Percentiles rank a stretch among this genome's conserved stretches.
These are phyloP conservation scores for Cyclotella baltica DNA, from an alignment of 108 stramenopile genomes.

Conservation along the genomic window DNA sequence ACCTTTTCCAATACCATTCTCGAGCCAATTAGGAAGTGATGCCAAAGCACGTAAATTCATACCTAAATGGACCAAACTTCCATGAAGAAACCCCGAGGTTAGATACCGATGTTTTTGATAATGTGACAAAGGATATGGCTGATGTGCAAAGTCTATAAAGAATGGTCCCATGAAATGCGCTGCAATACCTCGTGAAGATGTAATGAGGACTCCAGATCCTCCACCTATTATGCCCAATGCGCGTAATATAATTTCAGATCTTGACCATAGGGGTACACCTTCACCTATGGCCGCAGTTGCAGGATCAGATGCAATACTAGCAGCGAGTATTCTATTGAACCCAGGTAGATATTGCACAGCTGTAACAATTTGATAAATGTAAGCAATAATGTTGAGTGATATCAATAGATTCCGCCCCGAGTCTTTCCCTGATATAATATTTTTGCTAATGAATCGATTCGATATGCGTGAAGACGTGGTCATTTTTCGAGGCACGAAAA, in stretches of 20 bases:
- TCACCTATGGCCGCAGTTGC: conserved; percentile 36
- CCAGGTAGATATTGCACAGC: conserved; percentile 56
- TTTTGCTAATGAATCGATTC: background rate
- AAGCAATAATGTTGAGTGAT: conserved; percentile 52
- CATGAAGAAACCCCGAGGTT: conserved; percentile 81
- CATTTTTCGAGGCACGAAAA: conserved; percentile 27
- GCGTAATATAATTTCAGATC: conserved; percentile 27
- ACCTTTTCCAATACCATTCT: conserved; percentile 55
- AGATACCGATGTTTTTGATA: conserved; percentile 76
- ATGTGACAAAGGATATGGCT: conserved; percentile 46
- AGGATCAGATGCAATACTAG: conserved; percentile 40
- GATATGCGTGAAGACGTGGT: background rate
- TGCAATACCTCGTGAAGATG: conserved; percentile 27
- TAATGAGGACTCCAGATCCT: conserved; percentile 40
- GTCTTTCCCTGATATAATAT: conserved; percentile 27
- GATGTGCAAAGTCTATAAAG: conserved; percentile 64
- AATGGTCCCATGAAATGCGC: conserved; percentile 62
- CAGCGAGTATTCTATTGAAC: conserved; percentile 65
- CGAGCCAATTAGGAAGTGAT: conserved; percentile 72
- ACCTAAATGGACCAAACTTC: conserved; percentile 66
- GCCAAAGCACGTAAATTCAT: conserved; percentile 65
- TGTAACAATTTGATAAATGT: conserved; percentile 66
- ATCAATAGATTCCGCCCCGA: conserved; percentile 51
- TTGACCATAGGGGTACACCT: conserved; percentile 57
- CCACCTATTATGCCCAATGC: conserved; percentile 44